phyloP scores from a whole-genome alignment of 345 rosid genomes.

The Limnanthes douglasii region DNA sequence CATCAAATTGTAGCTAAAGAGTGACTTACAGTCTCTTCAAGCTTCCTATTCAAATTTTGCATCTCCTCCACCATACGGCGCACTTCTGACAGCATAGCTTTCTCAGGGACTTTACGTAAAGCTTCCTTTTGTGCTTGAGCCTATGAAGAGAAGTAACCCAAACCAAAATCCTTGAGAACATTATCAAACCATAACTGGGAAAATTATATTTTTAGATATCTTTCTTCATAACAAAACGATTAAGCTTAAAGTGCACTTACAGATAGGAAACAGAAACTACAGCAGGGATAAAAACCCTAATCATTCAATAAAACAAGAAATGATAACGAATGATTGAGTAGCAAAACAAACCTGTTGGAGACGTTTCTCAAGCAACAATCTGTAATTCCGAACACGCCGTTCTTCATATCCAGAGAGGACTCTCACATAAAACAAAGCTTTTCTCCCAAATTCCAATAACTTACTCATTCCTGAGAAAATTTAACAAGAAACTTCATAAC shows the following conservation, averaged over 20 bases:
- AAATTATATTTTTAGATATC: too few relatives aligned
- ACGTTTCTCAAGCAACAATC: constrained; percentile 69
- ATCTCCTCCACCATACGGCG: constrained; percentile 89
- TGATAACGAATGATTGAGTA: too few relatives aligned
- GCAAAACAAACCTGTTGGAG: constrained; percentile 44
- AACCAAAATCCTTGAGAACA: too few relatives aligned
- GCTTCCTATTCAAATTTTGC: constrained; percentile 60
- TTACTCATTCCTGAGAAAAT: constrained; percentile 62
- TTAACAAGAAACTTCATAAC: too few relatives aligned
- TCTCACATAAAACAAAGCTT: constrained; percentile 67
- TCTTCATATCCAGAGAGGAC: constrained; percentile 95
- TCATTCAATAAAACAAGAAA: too few relatives aligned
- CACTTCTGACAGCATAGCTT: constrained; percentile 55
- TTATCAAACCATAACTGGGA: too few relatives aligned
- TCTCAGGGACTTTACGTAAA: constrained; percentile 68
- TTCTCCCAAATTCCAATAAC: constrained; percentile 72
- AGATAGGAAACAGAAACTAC: too few relatives aligned
- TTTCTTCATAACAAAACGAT: too few relatives aligned
- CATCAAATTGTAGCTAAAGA: too few relatives aligned
- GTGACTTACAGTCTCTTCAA: constrained; percentile 78
- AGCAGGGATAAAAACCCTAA: too few relatives aligned
- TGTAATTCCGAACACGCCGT: constrained; percentile 50
- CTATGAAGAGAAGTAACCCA: too few relatives aligned
- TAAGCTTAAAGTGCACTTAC: too few relatives aligned
- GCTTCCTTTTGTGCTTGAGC: constrained; percentile 53